A percentile compares a stretch with the other conserved stretches of the same genome.
Evolutionary conservation across 305 asterid genomes (phyloP).

Genomic region (Ilex paraguariensis): DNA sequence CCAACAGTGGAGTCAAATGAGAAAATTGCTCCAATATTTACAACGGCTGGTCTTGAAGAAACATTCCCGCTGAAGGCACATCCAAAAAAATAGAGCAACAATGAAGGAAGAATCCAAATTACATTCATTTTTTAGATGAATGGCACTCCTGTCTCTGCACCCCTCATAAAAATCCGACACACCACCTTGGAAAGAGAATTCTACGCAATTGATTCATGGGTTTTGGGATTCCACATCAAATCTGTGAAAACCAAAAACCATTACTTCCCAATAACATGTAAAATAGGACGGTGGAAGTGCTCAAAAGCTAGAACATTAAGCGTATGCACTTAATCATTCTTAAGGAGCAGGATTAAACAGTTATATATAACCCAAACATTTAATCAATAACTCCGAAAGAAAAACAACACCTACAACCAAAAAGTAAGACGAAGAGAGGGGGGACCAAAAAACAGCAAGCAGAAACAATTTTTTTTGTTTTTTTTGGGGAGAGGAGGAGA

Average conservation of each 20-base stretch:
- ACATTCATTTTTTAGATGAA: conserved; percentile 38
- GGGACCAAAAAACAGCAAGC: conserved; percentile 11
- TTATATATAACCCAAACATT: conserved; percentile 1
- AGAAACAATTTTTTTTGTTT: conserved; percentile 14
- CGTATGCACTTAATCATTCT: neutral
- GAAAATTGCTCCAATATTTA: conserved; percentile 74
- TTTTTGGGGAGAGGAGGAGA: no score
- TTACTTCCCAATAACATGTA: conserved; percentile 3
- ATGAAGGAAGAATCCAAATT: conserved; percentile 31
- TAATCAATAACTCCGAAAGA: neutral
- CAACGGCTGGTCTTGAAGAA: conserved; percentile 60
- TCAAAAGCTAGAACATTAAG: neutral
- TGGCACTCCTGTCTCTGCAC: conserved; percentile 14
- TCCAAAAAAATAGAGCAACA: conserved; percentile 39
- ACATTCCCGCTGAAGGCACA: conserved; percentile 41
- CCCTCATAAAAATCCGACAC: conserved; percentile 16
- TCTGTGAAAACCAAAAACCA: neutral
- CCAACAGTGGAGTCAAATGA: conserved; percentile 73
- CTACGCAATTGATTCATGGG: conserved; percentile 11
- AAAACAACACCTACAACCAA: conserved; percentile 3
- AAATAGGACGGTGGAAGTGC: neutral
- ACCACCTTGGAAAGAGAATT: conserved; percentile 15
- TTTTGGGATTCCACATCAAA: conserved; percentile 4
- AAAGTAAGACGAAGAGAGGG: conserved; percentile 1
- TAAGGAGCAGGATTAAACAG: neutral